Conservation (phyloP, 495 filamentous ascomycete species). For the Trichoderma parareesei region DNA sequence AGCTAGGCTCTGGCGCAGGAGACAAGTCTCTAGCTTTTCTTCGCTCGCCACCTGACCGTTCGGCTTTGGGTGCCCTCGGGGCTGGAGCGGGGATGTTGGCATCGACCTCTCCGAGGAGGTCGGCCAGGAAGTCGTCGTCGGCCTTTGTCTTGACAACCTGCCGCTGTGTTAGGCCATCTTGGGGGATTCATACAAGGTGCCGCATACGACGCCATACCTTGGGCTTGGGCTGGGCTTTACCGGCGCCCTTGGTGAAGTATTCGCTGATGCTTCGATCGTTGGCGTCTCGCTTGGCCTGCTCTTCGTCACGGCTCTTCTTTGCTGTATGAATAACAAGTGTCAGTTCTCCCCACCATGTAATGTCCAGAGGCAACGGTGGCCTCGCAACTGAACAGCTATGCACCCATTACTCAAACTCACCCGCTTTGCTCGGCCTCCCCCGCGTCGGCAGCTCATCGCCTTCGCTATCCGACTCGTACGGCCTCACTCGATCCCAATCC, state of each 20-base stretch:
- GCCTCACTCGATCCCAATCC: slow-evolving; percentile 75
- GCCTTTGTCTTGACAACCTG: slow-evolving; percentile 62
- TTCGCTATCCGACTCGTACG: slow-evolving; percentile 65
- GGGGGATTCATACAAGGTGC: slow-evolving; percentile 7
- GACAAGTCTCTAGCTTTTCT: slow-evolving; percentile 75
- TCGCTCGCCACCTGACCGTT: slow-evolving; percentile 59
- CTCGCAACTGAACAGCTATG: neutral
- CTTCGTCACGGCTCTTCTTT: slow-evolving; percentile 86
- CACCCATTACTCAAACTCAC: slow-evolving; percentile 24
- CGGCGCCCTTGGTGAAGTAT: slow-evolving; percentile 75
- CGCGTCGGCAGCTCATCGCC: slow-evolving; percentile 45
- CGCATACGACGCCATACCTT: slow-evolving; percentile 49
- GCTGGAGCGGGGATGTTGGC: slow-evolving; percentile 59
- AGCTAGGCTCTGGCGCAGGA: slow-evolving; percentile 47
- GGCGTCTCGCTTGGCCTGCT: slow-evolving; percentile 74
- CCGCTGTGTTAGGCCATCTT: neutral
- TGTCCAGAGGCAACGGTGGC: neutral
- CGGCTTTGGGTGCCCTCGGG: slow-evolving; percentile 39
- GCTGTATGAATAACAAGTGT: slow-evolving; percentile 32
- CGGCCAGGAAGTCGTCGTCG: slow-evolving; percentile 76
- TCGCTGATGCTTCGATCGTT: slow-evolving; percentile 86
- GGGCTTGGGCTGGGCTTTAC: slow-evolving; percentile 59
- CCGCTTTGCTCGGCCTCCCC: slow-evolving; percentile 43
- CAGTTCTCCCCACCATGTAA: neutral
- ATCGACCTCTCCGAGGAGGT: slow-evolving; percentile 84